Evolutionary conservation across 75 land plant genomes (phyloP).

Genomic region (Selaginella tamariscina): DNA sequence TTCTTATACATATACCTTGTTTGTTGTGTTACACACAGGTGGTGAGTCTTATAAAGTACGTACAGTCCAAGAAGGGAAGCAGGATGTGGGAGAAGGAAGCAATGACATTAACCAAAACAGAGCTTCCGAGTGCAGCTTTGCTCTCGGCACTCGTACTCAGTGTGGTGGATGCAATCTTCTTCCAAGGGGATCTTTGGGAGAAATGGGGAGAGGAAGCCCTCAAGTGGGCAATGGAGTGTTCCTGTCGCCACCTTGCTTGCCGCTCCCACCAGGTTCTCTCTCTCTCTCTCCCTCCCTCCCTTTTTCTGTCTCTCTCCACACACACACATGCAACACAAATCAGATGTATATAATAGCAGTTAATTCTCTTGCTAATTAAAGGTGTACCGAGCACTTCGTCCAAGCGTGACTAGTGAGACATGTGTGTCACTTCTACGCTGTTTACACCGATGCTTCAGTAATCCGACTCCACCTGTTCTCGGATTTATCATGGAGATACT

Average conservation of each 20-base stretch:
- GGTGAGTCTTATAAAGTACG: slow-evolving; percentile 90
- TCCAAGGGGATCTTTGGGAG: slow-evolving; percentile 93
- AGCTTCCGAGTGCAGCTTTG: slow-evolving; percentile 93
- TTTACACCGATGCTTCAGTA: slow-evolving; percentile 86
- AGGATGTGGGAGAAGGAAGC: slow-evolving; percentile 99
- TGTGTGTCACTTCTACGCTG: slow-evolving; percentile 92
- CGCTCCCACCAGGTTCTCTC: slow-evolving; percentile 96
- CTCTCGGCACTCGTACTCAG: slow-evolving; percentile 89
- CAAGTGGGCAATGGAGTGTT: slow-evolving; percentile 99
- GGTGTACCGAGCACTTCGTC: slow-evolving; percentile 89
- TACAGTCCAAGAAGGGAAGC: slow-evolving; percentile 96
- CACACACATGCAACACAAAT: no score
- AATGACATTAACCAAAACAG: slow-evolving; percentile 56
- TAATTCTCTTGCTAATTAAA: no score
- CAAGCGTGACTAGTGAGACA: slow-evolving; percentile 88
- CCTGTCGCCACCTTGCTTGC: slow-evolving; percentile 89
- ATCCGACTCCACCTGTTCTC: slow-evolving; percentile 80
- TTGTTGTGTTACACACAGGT: no score
- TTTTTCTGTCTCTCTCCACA: no score
- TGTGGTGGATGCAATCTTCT: slow-evolving; percentile 96
- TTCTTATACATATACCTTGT: no score
- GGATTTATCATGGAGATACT: slow-evolving; percentile 96
- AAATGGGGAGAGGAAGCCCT: slow-evolving; percentile 96
- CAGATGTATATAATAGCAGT: no score
- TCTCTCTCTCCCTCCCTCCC: no score